Evolutionary conservation across 1,284 basidiomycete species (phyloP), one percentile per base, ranked within the genome.

Genomic region (Tilletiopsis washingtonensis): DNA sequence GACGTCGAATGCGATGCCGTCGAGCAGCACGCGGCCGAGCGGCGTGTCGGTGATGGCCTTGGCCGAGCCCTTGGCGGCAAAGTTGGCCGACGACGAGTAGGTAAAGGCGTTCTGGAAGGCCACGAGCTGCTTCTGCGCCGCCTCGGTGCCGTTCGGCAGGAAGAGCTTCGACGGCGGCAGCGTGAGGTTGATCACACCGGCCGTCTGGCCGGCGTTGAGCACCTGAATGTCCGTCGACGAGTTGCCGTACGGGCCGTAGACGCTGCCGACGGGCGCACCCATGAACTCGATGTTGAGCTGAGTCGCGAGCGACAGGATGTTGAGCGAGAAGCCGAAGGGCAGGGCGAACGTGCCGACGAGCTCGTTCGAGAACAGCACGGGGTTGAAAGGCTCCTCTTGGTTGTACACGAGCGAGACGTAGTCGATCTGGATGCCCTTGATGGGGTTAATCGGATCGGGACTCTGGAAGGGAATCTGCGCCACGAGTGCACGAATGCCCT

Each of bases 1-100:
- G 6, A 86, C 85, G 57, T 85, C 81, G 68, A 88, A 84, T 58
- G 80, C 80, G 69, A 88, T 86, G 2, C 83, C 79, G 64, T 84
- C 78, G n/a, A 88, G 77, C 17, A 80, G 81, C 47, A 88, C 80
- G 7, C 59, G 57, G 37, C 85, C 86, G 48, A 88, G 76, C 60
- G 81, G 82, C 61, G 80, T 80, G 62, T 81, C 82, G 27, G 84
- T 82, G 11, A 85, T 69, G 2, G 85, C 82, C 25, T 76, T 76
- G 38, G 85, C 81, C 53, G 78, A 76, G 21, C 86, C 86, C 49
- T 81, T 75, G 38, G 86, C 78, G 39, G 76, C 75, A 73, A 87
- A 85, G 3, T 77, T 71, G 21, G 79, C 77, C 17, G 61, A 58
- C 79, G 82, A 59, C 81, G 75, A 57, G 48, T 71, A 66, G 7